A percentile compares a stretch with the other conserved stretches of the same genome.
Evolutionary conservation across 257 asterid species (phyloP).

Genomic region (Nicotiana noctiflora): DNA sequence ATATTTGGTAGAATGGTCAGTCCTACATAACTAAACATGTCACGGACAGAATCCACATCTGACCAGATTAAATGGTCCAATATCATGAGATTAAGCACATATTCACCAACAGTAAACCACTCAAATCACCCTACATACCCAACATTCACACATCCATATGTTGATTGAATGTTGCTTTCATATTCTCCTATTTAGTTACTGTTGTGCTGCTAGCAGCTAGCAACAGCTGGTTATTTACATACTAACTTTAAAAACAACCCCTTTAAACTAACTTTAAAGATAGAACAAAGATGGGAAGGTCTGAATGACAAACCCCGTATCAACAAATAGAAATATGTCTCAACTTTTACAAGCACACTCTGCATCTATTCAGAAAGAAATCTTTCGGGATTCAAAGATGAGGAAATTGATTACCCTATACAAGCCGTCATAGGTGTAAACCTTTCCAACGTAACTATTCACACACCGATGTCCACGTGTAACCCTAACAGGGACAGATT

Average conservation of each 20-base stretch:
- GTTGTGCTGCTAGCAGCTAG: background rate
- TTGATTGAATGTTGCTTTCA: background rate
- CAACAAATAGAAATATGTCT: background rate
- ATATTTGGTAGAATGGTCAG: background rate
- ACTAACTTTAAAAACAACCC: background rate
- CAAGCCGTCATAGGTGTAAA: conserved; percentile 88
- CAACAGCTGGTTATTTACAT: background rate
- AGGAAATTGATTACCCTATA: conserved; percentile 45
- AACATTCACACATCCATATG: background rate
- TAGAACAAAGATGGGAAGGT: background rate
- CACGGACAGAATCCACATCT: background rate
- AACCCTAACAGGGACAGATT: conserved; percentile 63
- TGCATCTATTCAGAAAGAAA: background rate
- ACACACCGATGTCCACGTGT: conserved; percentile 72
- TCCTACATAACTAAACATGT: background rate
- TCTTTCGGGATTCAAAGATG: background rate
- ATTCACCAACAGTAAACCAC: background rate
- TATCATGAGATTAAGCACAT: background rate
- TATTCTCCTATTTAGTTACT: background rate
- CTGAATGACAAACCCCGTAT: background rate
- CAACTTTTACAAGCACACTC: background rate
- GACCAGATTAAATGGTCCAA: background rate
- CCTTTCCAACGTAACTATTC: conserved; percentile 78
- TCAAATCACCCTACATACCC: background rate
- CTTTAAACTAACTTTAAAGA: background rate